Base-by-base conservation (phyloP, 140 eudicot genomes). In the Cichorium intybus region DNA sequence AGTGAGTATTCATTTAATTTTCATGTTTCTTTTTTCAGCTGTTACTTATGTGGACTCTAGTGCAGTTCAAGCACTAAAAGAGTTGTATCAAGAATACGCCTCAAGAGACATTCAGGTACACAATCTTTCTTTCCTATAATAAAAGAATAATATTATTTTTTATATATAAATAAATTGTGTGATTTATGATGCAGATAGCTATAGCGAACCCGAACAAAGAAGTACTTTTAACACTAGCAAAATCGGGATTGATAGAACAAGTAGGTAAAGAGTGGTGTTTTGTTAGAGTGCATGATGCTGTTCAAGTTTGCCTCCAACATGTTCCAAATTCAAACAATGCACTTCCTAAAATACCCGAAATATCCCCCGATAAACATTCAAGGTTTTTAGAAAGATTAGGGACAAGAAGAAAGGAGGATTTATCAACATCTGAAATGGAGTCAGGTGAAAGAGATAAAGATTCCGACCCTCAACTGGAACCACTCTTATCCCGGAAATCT, bases 231-330 rank as follows among this genome's bases (percentile, higher is more conserved):
- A 84, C 86, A 31, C 83, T 90, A 24, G 65, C 95, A 29, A 84
- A 54, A 80, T 76, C 97, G 1, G 95, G 95, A 4, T 82, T 87
- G 29, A 83, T 90, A 10, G 97, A 90, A 43, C 81, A 81, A 54
- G 81, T 90, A 1, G 95, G 97, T 20, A 83, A 81, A 63, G 95
- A 90, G 48, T 90, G 97, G 97, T 87, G 79, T 76, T 90, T 90
- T 35, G 97, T 90, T 51, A 79, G 97, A 77, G 93, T 87, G 16
- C 95, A 90, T 52, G 97, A 90, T 57, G 97, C 95, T 1, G 95
- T 86, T 63, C 97, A 87, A 81, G 89, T 85, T 58, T 90, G 97
- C 78, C 87, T 87, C 67, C 89, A 84, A 48, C 78, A 84, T 20
- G 87, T 86, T 6, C 89, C 84, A 14, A 75, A 70, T 52, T 53